Evolutionary conservation across 345 rosid genomes (phyloP).

Genomic region (Atalantia buxifolia): DNA sequence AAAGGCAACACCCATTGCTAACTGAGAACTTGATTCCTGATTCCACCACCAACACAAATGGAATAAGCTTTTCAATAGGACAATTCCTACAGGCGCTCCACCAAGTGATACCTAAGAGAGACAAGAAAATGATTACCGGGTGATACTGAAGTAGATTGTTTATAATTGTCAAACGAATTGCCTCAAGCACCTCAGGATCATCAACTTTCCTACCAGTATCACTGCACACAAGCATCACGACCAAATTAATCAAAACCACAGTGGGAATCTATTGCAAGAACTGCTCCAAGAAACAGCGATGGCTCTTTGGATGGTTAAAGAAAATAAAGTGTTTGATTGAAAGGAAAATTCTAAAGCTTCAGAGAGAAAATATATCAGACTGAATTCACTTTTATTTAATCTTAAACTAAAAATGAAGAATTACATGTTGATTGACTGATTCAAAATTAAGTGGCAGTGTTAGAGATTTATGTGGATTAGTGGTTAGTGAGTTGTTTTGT

Average conservation of each 20-base stretch:
- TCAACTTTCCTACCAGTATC: conserved; percentile 90
- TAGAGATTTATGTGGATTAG: too few relatives aligned
- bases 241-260: conserved; percentile 5
- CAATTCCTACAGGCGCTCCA: neutral
- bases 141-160: conserved; percentile 87
- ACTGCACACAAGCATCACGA: conserved; percentile 40
- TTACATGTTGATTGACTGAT: too few relatives aligned
- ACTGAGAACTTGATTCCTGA: conserved; percentile 95
- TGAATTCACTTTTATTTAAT: too few relatives aligned
- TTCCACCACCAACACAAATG: conserved; percentile 22
- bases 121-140: conserved; percentile 51
- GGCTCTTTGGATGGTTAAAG: neutral
- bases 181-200: conserved; percentile 93
- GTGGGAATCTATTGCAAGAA: neutral
- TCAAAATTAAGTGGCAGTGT: too few relatives aligned
- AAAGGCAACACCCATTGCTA: conserved; percentile 94
- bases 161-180: conserved; percentile 91
- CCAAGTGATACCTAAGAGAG: conserved; percentile 2
- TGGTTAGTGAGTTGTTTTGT: too few relatives aligned
- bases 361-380: too few relatives aligned
- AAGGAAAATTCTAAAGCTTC: too few relatives aligned
- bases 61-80: conserved; percentile 10
- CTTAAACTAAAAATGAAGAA: too few relatives aligned
- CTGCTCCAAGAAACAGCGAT: too few relatives aligned
- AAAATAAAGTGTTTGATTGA: too few relatives aligned